phyloP scores from a whole-genome alignment of 2,329 filamentous ascomycete species.

The Nemania sp. region DNA sequence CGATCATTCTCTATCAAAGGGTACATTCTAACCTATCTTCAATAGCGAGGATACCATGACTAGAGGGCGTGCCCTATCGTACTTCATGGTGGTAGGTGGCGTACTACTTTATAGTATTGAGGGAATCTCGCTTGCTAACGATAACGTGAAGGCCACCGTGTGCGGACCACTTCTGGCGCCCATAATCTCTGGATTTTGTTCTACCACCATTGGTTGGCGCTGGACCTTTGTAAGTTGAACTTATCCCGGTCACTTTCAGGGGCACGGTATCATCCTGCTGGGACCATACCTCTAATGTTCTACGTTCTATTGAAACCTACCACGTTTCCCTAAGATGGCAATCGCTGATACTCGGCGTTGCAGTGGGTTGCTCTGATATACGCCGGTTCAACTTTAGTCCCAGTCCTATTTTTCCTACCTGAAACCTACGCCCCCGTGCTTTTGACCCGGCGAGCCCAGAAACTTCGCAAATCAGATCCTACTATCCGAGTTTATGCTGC shows the following conservation, averaged over 20 bases:
- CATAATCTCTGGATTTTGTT: slow-evolving; percentile 72
- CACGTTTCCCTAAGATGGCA: background rate
- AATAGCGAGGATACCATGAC: slow-evolving; percentile 60
- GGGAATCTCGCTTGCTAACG: slow-evolving; percentile 11
- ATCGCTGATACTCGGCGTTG: background rate
- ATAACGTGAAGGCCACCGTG: slow-evolving; percentile 63
- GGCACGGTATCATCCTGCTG: background rate
- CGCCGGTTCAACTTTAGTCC: slow-evolving; percentile 70
- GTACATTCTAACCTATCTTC: slow-evolving; percentile 7
- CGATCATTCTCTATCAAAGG: background rate
- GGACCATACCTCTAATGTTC: background rate
- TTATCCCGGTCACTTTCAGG: background rate
- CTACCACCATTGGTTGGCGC: slow-evolving; percentile 70
- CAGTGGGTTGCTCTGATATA: slow-evolving; percentile 76
- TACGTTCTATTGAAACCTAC: background rate
- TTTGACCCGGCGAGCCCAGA: slow-evolving; percentile 66
- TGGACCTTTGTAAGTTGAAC: slow-evolving; percentile 66
- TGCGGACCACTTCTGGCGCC: slow-evolving; percentile 76
- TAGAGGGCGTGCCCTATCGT: slow-evolving; percentile 70
- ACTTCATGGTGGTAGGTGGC: slow-evolving; percentile 71
- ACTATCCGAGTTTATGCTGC: slow-evolving; percentile 66
- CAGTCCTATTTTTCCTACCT: slow-evolving; percentile 69
- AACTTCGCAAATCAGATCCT: slow-evolving; percentile 67
- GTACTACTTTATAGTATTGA: background rate
- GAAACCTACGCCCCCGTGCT: slow-evolving; percentile 73